Evolutionary conservation across 2,329 filamentous ascomycete genomes (phyloP).

Genomic region (Simplicillium aogashimaense): DNA sequence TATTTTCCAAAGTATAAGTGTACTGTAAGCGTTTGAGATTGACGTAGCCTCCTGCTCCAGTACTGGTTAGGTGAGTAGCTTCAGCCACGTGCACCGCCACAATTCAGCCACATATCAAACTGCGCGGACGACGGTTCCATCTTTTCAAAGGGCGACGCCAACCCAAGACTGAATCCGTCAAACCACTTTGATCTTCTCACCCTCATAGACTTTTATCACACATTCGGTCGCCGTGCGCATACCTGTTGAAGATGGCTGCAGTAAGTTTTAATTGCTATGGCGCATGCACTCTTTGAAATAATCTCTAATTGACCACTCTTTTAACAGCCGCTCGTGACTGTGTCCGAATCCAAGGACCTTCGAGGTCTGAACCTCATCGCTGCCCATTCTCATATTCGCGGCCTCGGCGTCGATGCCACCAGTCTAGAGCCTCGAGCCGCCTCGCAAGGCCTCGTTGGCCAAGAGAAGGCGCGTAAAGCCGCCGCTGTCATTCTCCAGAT

Average conservation of each 20-base stretch:
- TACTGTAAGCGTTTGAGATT: too few species aligned
- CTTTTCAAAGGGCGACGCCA: slow-evolving; percentile 6
- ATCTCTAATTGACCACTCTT: slow-evolving; percentile 11
- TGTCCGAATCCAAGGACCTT: slow-evolving; percentile 93
- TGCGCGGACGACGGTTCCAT: background rate
- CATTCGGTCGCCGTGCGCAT: slow-evolving; percentile 10
- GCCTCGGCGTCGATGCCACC: slow-evolving; percentile 84
- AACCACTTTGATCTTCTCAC: background rate
- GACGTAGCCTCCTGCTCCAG: too few species aligned
- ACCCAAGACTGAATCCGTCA: background rate
- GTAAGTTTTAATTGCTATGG: slow-evolving; percentile 24
- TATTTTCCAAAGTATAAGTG: too few species aligned
- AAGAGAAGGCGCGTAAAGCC: slow-evolving; percentile 92
- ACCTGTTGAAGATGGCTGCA: slow-evolving; percentile 36
- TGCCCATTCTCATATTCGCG: slow-evolving; percentile 95
- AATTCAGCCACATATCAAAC: too few species aligned
- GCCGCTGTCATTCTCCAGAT: slow-evolving; percentile 95
- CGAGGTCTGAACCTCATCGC: slow-evolving; percentile 95
- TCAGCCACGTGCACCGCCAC: too few species aligned
- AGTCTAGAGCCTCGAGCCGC: slow-evolving; percentile 76
- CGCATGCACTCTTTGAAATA: background rate
- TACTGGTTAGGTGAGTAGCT: too few species aligned
- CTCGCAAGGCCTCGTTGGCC: slow-evolving; percentile 90
- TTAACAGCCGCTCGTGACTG: slow-evolving; percentile 54
- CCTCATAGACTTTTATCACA: slow-evolving; percentile 1